These are phyloP conservation scores for Geotrichum cucujoidarum DNA, from an alignment of 1,139 yeast species.

Conservation along the genomic window DNA sequence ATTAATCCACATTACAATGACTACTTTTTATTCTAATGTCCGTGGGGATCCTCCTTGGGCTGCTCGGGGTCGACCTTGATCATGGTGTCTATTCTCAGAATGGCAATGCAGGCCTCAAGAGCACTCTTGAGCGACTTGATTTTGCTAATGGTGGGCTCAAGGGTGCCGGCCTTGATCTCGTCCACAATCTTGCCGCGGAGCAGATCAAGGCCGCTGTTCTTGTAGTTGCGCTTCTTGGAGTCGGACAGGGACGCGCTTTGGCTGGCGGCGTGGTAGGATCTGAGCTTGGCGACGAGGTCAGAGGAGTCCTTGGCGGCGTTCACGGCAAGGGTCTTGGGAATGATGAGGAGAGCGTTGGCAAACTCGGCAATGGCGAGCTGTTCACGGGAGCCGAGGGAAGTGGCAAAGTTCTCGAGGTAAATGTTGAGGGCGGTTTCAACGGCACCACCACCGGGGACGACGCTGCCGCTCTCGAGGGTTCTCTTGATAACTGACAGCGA, in stretches of 20 bases:
- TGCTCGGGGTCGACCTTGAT: constrained; percentile 96
- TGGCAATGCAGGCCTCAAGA: constrained; percentile 96
- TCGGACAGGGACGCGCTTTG: constrained; percentile 83
- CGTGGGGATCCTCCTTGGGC: constrained; percentile 67
- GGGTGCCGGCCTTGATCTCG: constrained; percentile 75
- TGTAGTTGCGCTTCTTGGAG: constrained; percentile 74
- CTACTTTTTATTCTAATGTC: too few species aligned
- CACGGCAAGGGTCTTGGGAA: constrained; percentile 94
- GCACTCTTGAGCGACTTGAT: constrained; percentile 91
- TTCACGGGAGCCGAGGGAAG: constrained; percentile 95
- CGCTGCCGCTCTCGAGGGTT: constrained; percentile 87
- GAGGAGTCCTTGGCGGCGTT: constrained; percentile 97
- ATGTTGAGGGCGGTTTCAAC: constrained; percentile 95
- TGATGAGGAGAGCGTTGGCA: constrained; percentile 81
- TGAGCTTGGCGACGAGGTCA: constrained; percentile 87
- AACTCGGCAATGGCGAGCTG: constrained; percentile 98
- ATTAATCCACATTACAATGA: too few species aligned
- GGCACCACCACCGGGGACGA: constrained; percentile 99
- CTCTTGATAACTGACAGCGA: constrained; percentile 93
- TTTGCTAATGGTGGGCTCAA: constrained; percentile 93
- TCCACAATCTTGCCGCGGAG: constrained; percentile 89
- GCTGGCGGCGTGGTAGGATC: constrained; percentile 95
- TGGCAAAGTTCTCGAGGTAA: constrained; percentile 93
- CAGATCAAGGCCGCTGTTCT: constrained; percentile 87
- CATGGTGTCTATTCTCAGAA: constrained; percentile 96